phyloP scores from a whole-genome alignment of 2,329 filamentous ascomycete genomes.

The Chalaropsis ovoidea region DNA sequence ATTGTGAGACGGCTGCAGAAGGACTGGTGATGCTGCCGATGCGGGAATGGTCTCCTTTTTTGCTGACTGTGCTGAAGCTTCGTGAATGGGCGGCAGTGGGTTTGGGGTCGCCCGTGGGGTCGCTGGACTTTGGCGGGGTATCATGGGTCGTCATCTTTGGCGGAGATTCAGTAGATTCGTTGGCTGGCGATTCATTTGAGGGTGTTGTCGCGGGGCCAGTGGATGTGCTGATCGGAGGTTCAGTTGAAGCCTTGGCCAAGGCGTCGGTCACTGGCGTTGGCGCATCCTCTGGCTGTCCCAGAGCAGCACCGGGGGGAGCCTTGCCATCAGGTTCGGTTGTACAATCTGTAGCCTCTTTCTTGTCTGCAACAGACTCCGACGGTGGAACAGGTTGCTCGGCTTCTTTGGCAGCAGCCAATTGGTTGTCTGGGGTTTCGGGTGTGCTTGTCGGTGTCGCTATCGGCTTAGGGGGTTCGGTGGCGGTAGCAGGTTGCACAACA shows the following conservation, averaged over 20 bases:
- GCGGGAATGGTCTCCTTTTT: slow-evolving; percentile 31
- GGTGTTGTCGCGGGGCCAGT: not conserved
- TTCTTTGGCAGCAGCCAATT: not conserved
- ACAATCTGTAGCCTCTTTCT: not conserved
- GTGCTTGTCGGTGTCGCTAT: no score
- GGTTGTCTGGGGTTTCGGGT: not conserved
- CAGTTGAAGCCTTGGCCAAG: not conserved
- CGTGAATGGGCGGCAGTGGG: slow-evolving; percentile 13
- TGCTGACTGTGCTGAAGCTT: slow-evolving; percentile 22
- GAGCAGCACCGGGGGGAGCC: not conserved
- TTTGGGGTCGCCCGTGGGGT: not conserved
- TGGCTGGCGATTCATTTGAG: not conserved
- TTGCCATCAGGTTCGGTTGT: not conserved
- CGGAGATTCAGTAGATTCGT: not conserved
- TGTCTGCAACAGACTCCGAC: not conserved
- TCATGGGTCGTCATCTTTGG: not conserved
- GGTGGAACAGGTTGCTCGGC: not conserved
- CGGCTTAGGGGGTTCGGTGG: not conserved
- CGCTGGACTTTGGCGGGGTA: not conserved
- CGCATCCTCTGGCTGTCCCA: not conserved
- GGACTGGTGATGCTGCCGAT: slow-evolving; percentile 36
- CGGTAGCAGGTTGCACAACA: not conserved
- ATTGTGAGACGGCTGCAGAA: slow-evolving; percentile 55
- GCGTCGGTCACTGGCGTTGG: not conserved
- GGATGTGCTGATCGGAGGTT: not conserved